These are phyloP conservation scores for Plasmodium relictum DNA, from an alignment of 169 alveolate genomes.

Conservation along the genomic window DNA sequence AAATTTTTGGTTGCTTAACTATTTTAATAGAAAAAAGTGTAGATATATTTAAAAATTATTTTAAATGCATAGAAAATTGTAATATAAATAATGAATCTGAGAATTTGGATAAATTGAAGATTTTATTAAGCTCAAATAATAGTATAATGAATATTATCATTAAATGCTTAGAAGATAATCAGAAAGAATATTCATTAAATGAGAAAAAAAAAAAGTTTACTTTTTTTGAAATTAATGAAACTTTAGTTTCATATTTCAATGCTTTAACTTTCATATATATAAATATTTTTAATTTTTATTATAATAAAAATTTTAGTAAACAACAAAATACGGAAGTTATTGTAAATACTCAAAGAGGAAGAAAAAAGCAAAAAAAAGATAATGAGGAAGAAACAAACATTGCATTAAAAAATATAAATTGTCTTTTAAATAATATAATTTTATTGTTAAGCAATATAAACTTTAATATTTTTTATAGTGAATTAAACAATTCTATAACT, in stretches of 20 bases:
- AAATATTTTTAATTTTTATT: slow-evolving; percentile 66
- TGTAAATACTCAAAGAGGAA: slow-evolving; percentile 61
- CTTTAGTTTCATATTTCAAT: slow-evolving; percentile 51
- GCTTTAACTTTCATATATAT: slow-evolving; percentile 62
- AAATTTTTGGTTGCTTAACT: slow-evolving; percentile 68
- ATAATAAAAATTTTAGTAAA: slow-evolving; percentile 40
- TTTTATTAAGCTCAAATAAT: slow-evolving; percentile 41
- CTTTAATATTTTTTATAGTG: slow-evolving; percentile 38
- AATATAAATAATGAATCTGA: slow-evolving; percentile 24
- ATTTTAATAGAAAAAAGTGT: slow-evolving; percentile 70
- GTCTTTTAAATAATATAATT: slow-evolving; percentile 64
- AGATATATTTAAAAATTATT: slow-evolving; percentile 69
- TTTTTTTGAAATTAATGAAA: slow-evolving; percentile 61
- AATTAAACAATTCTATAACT: slow-evolving; percentile 23
- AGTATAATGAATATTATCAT: slow-evolving; percentile 55
- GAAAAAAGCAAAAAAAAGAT: slow-evolving; percentile 66
- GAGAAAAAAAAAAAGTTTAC: slow-evolving; percentile 53
- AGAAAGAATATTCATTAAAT: slow-evolving; percentile 44
- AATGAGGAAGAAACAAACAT: slow-evolving; percentile 56
- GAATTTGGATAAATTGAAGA: slow-evolving; percentile 16
- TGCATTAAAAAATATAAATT: slow-evolving; percentile 48
- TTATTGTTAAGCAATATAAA: slow-evolving; percentile 51
- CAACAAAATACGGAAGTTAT: slow-evolving; percentile 39
- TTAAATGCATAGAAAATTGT: slow-evolving; percentile 66
- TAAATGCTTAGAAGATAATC: slow-evolving; percentile 51